A percentile compares a stretch with the other conserved stretches of the same genome.
Evolutionary conservation across 2,329 filamentous ascomycete species (phyloP).

Genomic region (Claviceps sp.): DNA sequence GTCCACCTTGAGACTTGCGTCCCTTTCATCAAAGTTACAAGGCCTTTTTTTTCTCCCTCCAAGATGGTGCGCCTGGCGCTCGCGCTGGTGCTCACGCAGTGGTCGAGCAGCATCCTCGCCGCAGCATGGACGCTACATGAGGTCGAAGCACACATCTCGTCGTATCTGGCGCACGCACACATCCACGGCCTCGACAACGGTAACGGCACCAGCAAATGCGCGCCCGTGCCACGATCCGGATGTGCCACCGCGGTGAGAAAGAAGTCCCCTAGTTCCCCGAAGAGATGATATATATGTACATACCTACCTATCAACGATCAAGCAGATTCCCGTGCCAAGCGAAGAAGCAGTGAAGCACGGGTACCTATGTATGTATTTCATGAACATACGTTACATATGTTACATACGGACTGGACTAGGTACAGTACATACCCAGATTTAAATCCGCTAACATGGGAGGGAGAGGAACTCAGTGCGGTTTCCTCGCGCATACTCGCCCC

Average conservation of each 20-base stretch:
- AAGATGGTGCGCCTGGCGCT: conserved; percentile 3
- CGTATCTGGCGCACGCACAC: background rate
- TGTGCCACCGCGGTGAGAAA: conserved; percentile 4
- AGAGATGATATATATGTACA: background rate
- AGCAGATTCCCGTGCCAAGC: too few species aligned
- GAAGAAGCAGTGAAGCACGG: too few species aligned
- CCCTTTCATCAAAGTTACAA: too few species aligned
- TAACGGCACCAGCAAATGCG: background rate
- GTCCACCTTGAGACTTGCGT: too few species aligned
- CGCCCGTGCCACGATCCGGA: background rate
- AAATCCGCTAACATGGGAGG: background rate
- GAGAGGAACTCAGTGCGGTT: conserved; percentile 9
- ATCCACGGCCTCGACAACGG: background rate
- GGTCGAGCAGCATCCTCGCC: background rate
- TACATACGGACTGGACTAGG: too few species aligned
- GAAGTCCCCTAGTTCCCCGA: too few species aligned
- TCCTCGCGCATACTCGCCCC: conserved; percentile 9
- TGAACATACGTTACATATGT: too few species aligned
- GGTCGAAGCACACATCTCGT: conserved; percentile 8
- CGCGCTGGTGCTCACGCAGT: background rate
- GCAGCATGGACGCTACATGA: conserved; percentile 3
- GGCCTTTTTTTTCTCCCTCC: too few species aligned
- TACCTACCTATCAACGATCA: too few species aligned
- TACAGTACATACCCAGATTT: background rate
- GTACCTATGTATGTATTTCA: too few species aligned